Evolutionary conservation across 441 rosid genomes (phyloP).

Genomic region (Geranium incanum): DNA sequence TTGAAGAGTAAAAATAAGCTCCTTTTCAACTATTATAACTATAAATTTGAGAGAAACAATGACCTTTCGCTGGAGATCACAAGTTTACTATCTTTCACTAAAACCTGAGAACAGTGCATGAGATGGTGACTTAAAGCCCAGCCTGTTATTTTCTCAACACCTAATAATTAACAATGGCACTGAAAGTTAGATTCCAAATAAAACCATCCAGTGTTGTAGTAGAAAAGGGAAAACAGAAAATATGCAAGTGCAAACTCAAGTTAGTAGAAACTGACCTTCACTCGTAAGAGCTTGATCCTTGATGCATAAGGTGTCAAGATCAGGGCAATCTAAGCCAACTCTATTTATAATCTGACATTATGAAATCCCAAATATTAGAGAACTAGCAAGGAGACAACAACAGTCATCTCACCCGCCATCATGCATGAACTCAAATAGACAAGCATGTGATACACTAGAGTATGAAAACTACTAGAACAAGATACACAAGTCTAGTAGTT

Average conservation of each 20-base stretch:
- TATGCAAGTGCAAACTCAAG: too few species aligned
- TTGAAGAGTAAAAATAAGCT: not conserved
- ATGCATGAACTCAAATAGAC: too few species aligned
- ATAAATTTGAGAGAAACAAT: constrained; percentile 8
- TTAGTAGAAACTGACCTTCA: constrained; percentile 39
- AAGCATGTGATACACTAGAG: too few species aligned
- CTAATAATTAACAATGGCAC: too few species aligned
- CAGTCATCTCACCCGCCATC: too few species aligned
- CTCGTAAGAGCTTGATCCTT: constrained; percentile 69
- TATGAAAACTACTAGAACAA: too few species aligned
- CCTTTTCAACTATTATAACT: too few species aligned
- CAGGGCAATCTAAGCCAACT: constrained; percentile 67
- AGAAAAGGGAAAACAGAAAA: too few species aligned
- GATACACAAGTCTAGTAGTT: too few species aligned
- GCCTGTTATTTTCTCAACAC: constrained; percentile 84
- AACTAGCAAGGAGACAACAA: not conserved
- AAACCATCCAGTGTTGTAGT: too few species aligned
- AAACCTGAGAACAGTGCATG: constrained; percentile 59
- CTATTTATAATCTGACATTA: constrained; percentile 46
- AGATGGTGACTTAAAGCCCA: constrained; percentile 85
- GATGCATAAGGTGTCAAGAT: constrained; percentile 58
- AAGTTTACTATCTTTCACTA: constrained; percentile 57
- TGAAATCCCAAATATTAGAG: constrained; percentile 1
- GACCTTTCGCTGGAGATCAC: constrained; percentile 74
- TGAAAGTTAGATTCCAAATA: too few species aligned